Conservation (phyloP, 148 eudicot genomes). For the Rhododendron vialii region DNA sequence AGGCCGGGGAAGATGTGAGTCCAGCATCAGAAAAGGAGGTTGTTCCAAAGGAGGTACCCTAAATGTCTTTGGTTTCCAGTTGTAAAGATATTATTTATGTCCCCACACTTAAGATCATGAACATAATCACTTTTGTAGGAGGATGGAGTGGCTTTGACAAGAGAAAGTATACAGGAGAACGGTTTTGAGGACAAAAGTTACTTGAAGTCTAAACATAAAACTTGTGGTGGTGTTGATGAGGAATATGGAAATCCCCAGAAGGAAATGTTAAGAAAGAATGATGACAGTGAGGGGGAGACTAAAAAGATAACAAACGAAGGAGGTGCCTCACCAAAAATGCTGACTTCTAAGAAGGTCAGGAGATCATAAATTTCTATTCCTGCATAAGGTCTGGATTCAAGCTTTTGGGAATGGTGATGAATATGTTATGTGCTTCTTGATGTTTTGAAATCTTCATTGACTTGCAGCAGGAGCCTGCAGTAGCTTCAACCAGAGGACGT, state of each 20-base stretch:
- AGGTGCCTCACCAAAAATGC: background rate
- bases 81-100: background rate
- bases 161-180: slow-evolving; percentile 1
- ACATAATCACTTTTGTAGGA: slow-evolving; percentile 8
- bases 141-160: background rate
- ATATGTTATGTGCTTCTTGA: background rate
- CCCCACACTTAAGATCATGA: background rate
- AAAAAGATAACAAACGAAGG: background rate
- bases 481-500: slow-evolving; percentile 6
- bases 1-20: slow-evolving; percentile 4
- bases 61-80: background rate
- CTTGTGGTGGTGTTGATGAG: background rate
- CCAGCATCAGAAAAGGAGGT: background rate
- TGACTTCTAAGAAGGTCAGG: slow-evolving; percentile 7
- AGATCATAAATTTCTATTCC: background rate
- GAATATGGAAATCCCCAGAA: background rate
- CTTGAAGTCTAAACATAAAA: background rate
- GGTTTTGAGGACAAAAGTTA: slow-evolving; percentile 1
- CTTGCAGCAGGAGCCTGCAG: slow-evolving; percentile 10
- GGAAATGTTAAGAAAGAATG: background rate
- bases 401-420: background rate
- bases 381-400: background rate
- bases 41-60: background rate
- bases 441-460: background rate
- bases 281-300: background rate